phyloP scores from a whole-genome alignment of 2,329 filamentous ascomycete genomes.

The Arthrobotrys megalospora region DNA sequence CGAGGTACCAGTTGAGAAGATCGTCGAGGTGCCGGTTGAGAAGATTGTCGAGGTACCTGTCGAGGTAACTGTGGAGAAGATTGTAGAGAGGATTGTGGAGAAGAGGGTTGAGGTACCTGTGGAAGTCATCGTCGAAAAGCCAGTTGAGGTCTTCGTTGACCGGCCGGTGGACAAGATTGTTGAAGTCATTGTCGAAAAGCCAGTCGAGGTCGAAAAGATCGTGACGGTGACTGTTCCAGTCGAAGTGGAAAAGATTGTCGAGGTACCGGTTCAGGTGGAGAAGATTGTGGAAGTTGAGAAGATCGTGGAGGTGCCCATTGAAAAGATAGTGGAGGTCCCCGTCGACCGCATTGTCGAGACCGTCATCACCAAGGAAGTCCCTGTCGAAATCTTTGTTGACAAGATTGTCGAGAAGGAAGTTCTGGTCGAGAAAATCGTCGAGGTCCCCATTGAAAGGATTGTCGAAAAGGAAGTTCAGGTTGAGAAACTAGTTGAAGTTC shows the following conservation, averaged over 20 bases:
- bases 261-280: not conserved
- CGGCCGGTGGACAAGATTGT: slow-evolving; percentile 13
- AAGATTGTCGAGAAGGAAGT: slow-evolving; percentile 46
- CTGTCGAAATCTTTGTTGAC: slow-evolving; percentile 44
- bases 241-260: slow-evolving; percentile 27
- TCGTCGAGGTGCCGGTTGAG: slow-evolving; percentile 24
- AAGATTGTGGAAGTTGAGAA: slow-evolving; percentile 57
- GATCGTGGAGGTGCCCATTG: slow-evolving; percentile 27
- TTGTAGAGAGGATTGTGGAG: slow-evolving; percentile 22
- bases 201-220: slow-evolving; percentile 40
- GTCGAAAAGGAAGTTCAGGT: slow-evolving; percentile 42
- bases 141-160: slow-evolving; percentile 32
- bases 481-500: slow-evolving; percentile 41
- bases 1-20: slow-evolving; percentile 35
- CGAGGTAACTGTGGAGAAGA: slow-evolving; percentile 39
- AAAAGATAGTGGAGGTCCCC: slow-evolving; percentile 45
- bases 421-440: slow-evolving; percentile 53
- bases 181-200: slow-evolving; percentile 19
- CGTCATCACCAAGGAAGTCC: slow-evolving; percentile 42
- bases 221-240: not conserved
- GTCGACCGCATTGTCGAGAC: slow-evolving; percentile 52
- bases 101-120: slow-evolving; percentile 35
- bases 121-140: not conserved
- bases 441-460: slow-evolving; percentile 44
- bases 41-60: slow-evolving; percentile 21